Percentiles rank a stretch among this genome's conserved stretches.
These are phyloP conservation scores for Eucalyptus lansdowneana DNA, from an alignment of 345 rosid genomes.

Conservation along the genomic window DNA sequence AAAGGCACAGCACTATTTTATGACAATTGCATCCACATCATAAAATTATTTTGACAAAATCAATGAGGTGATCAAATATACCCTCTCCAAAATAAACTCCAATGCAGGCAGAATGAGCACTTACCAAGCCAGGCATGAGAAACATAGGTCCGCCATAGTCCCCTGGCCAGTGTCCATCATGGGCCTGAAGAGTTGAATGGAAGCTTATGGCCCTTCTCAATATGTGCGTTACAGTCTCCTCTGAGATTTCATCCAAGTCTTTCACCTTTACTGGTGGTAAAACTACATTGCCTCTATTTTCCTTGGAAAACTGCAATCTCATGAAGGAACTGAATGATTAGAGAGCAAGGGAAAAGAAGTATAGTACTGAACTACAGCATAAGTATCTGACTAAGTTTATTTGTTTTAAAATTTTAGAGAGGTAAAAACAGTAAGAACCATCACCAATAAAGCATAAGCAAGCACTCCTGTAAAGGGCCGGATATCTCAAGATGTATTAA, in stretches of 20 bases:
- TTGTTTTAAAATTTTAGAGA: not conserved
- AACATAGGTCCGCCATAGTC: slow-evolving; percentile 99
- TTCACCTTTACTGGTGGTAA: slow-evolving; percentile 42
- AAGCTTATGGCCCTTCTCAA: slow-evolving; percentile 62
- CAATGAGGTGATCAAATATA: not conserved
- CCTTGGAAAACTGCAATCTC: slow-evolving; percentile 46
- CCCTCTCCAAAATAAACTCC: not conserved
- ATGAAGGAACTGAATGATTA: not conserved
- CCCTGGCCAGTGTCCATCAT: slow-evolving; percentile 99
- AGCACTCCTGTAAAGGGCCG: not conserved
- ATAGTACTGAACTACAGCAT: not conserved
- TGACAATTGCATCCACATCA: not conserved
- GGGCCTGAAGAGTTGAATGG: slow-evolving; percentile 70
- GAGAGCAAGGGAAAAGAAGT: not conserved
- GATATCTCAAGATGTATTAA: not conserved
- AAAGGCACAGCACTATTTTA: not conserved
- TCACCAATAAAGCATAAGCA: not conserved
- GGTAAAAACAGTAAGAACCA: not conserved
- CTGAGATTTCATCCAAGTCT: slow-evolving; percentile 50
- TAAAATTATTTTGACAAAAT: not conserved
- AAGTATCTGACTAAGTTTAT: not conserved
- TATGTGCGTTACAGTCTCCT: slow-evolving; percentile 39
- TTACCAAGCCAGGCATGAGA: slow-evolving; percentile 87
- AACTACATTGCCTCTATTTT: slow-evolving; percentile 21
- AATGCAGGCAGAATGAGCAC: not conserved